Evolutionary conservation across 768 basidiomycete genomes (phyloP), one percentile per base, ranked within the genome.

Genomic region (Pleurotus citrinopileatus): DNA sequence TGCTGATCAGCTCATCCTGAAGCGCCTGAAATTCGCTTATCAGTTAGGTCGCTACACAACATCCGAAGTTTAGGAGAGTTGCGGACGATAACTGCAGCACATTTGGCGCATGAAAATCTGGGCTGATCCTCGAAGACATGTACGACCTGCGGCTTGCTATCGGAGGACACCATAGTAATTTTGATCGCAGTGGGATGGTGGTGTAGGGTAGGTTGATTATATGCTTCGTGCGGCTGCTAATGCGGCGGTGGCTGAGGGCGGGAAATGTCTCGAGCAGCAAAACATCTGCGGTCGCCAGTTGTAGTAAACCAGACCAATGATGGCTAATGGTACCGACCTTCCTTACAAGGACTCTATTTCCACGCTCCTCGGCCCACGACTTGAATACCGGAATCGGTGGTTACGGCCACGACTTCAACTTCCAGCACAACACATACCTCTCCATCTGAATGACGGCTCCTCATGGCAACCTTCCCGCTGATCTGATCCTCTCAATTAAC

Each of bases 1-100:
- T 93, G 73, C 87, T 90, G 56, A 93, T 89, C 19, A 91, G 68
- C 60, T 92, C 90, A 59, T 93, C 91, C 66, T 92, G 89, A 13
- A 93, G 74, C 19, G 85, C 80, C 89, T 91, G 57, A 28, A 52
- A 46, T 43, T 48, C 20, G 12, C 26, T 40, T 36, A 58, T 27
- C 42, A 45, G 26, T 17, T 22, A 47, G 25, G 26, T 9, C 9
- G n/a, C 22, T 17, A 12, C 27, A 45, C 19, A 23, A 2, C 37
- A 52, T 22, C 25, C 10, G 17, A 52, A 12, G 55, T 7, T 25
- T 36, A 52, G 52, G 50, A 55, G 47, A 42, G 26, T 26, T 22
- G 70, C 86, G 51, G 51, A 89, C 89, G 47, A 92, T 81, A 13
- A 83, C 80, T 15, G 84, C 83, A 44, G 86, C 77, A 62, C 90